These are phyloP conservation scores for Wickerhamiella kurtzmanii DNA, from an alignment of 805 yeast genomes.

Conservation along the genomic window DNA sequence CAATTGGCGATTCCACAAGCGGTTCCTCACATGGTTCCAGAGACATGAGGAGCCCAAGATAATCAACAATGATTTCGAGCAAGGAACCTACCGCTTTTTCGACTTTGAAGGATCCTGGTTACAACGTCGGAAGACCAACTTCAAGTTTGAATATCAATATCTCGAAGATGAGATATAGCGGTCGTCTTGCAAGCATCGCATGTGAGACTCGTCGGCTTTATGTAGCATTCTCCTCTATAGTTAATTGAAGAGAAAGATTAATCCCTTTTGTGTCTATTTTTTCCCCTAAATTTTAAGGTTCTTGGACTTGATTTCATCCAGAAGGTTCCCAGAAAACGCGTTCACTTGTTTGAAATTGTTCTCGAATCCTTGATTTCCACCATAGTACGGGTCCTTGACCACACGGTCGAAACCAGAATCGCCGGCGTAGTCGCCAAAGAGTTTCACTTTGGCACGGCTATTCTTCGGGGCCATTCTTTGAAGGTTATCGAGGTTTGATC, in stretches of 20 bases:
- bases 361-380: constrained; percentile 74
- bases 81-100: constrained; percentile 61
- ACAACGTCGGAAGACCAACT: constrained; percentile 46
- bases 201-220: too few relatives aligned
- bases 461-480: constrained; percentile 36
- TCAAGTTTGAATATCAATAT: constrained; percentile 36
- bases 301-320: constrained; percentile 25
- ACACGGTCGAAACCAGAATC: constrained; percentile 37
- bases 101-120: constrained; percentile 66
- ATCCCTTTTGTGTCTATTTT: too few relatives aligned
- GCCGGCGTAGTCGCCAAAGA: constrained; percentile 75
- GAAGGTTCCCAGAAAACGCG: constrained; percentile 62
- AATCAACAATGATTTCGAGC: constrained; percentile 32
- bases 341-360: constrained; percentile 57
- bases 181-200: too few relatives aligned
- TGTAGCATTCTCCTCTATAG: too few relatives aligned
- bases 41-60: constrained; percentile 43
- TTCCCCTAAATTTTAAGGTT: too few relatives aligned
- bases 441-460: constrained; percentile 35
- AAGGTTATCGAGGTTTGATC: constrained; percentile 27
- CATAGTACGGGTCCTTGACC: constrained; percentile 88
- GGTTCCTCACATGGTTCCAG: constrained; percentile 68
- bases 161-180: constrained; percentile 30
- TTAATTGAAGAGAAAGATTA: too few relatives aligned
- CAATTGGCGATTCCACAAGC: constrained; percentile 72